Evolutionary conservation across 2,329 filamentous ascomycete genomes (phyloP).

Genomic region (Corynespora cassiicola): DNA sequence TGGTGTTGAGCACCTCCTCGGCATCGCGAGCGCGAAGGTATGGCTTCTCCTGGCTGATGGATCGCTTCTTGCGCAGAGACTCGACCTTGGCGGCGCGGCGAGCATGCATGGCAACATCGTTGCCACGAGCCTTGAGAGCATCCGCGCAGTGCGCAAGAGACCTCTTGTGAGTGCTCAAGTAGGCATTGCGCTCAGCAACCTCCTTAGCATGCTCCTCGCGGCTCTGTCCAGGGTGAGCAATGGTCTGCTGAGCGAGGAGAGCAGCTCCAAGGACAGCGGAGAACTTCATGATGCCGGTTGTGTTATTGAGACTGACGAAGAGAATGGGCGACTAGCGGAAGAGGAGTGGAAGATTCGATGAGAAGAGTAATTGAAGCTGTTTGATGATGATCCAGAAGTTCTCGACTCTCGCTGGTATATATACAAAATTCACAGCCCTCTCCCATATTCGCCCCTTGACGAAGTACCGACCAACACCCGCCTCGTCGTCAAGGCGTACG

Average conservation of each 20-base stretch:
- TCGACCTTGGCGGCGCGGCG: conserved; percentile 50
- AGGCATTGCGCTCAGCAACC: conserved; percentile 42
- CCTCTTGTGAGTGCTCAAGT: conserved; percentile 44
- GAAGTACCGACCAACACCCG: too few species aligned
- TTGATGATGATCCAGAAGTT: too few species aligned
- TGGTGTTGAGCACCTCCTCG: conserved; percentile 32
- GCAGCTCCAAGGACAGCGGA: conserved; percentile 24
- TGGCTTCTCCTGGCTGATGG: conserved; percentile 29
- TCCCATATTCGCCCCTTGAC: too few species aligned
- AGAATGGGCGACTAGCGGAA: conserved; percentile 3
- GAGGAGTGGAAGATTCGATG: conserved; percentile 6
- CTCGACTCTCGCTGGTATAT: too few species aligned
- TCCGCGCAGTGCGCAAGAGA: conserved; percentile 51
- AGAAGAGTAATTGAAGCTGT: too few species aligned
- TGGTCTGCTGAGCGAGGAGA: conserved; percentile 32
- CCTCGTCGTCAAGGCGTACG: too few species aligned
- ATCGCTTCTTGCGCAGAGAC: conserved; percentile 47
- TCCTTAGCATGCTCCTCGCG: conserved; percentile 41
- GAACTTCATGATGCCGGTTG: conserved; percentile 25
- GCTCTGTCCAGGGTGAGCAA: conserved; percentile 48
- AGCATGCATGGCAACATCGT: conserved; percentile 49
- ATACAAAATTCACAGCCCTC: too few species aligned
- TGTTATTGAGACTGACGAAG: background rate
- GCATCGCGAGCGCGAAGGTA: conserved; percentile 35
- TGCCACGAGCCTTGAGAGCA: conserved; percentile 46